Base-by-base conservation (phyloP, 2,329 filamentous ascomycete genomes). In the Apiospora arundinis region DNA sequence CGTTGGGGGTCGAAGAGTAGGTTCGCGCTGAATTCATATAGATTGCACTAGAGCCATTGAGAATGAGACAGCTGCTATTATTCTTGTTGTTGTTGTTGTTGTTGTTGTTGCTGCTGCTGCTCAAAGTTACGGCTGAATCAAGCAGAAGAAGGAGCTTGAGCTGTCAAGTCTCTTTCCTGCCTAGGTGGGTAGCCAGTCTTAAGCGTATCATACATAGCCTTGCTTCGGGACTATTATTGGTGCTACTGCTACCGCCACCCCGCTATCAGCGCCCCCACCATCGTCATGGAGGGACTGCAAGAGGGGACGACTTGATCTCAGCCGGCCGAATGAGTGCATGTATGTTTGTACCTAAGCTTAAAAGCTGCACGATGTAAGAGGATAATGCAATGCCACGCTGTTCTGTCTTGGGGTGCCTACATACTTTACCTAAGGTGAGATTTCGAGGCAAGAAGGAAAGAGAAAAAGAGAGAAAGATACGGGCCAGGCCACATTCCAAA, bases 301-400 rank as follows among this genome's bases (percentile, higher is more conserved):
- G 48, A 23, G 5, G 52, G 8, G 32, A 32, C 32, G 32, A 32
- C 32, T 32, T 52, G 23, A 56, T 12, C 21, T 63, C 56, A 63
- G 56, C 32, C 56, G 52, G 37, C 42, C 14, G 42, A 32, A 6
- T 32, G 32, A 32, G 6, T 32, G 32, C 32, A 32, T 32, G 32
- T 32, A 32, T 32, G 32, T 32, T 32, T 32, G 6, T 32, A 32
- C 32, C 3, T 25, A 16, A 12, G 25, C 11, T 12, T 12, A 23
- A 21, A 23, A 49, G 48, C n/a, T 28, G 48, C 4, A 25, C n/a
- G 12, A 5, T 52, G 48, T 52, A 25, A 28, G 48, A 52, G 48
- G 48, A 28, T 28, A 21, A 1, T 56, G 49, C 14, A 63, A 63
- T 63, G 56, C 56, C 56, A 63, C 56, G 56, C 56, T 63, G 56